A percentile compares a stretch with the other conserved stretches of the same genome.
These are phyloP conservation scores for Arabis hirsuta DNA, from an alignment of 345 rosid species.

Conservation along the genomic window DNA sequence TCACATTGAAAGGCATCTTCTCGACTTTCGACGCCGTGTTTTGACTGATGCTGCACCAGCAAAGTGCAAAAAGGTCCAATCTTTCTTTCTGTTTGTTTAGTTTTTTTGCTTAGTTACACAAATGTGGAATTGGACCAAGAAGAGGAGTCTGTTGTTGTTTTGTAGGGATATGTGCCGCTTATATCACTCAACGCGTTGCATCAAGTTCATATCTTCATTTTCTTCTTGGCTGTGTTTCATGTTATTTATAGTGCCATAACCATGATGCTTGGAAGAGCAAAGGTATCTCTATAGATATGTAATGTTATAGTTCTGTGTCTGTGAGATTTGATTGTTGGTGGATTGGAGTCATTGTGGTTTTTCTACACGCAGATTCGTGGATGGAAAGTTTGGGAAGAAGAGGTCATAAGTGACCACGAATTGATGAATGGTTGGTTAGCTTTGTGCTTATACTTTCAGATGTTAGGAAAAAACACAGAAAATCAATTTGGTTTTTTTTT, in stretches of 20 bases:
- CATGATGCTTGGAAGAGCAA: slow-evolving; percentile 88
- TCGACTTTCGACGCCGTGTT: slow-evolving; percentile 39
- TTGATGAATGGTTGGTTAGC: slow-evolving; percentile 38
- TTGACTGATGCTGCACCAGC: slow-evolving; percentile 47
- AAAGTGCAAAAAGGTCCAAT: slow-evolving; percentile 22
- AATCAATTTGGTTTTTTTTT: neutral
- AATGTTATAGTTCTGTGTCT: neutral
- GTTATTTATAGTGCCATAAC: slow-evolving; percentile 74
- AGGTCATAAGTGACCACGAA: slow-evolving; percentile 46
- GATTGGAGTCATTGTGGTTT: neutral
- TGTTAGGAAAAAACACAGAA: neutral
- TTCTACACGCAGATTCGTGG: slow-evolving; percentile 69
- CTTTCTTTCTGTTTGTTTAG: neutral
- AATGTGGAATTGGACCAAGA: neutral
- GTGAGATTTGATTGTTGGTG: neutral
- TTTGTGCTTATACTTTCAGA: neutral
- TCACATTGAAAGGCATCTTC: slow-evolving; percentile 27
- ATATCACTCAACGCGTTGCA: slow-evolving; percentile 82
- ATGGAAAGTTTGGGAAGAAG: slow-evolving; percentile 90
- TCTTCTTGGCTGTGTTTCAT: slow-evolving; percentile 95
- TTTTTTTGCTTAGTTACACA: neutral
- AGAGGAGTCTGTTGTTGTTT: slow-evolving; percentile 10
- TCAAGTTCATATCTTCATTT: slow-evolving; percentile 90
- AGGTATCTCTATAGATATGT: slow-evolving; percentile 49
- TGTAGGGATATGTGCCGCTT: slow-evolving; percentile 77